Base-by-base conservation (phyloP, 306 rosid species). In the Cucurbita ficifolia region DNA sequence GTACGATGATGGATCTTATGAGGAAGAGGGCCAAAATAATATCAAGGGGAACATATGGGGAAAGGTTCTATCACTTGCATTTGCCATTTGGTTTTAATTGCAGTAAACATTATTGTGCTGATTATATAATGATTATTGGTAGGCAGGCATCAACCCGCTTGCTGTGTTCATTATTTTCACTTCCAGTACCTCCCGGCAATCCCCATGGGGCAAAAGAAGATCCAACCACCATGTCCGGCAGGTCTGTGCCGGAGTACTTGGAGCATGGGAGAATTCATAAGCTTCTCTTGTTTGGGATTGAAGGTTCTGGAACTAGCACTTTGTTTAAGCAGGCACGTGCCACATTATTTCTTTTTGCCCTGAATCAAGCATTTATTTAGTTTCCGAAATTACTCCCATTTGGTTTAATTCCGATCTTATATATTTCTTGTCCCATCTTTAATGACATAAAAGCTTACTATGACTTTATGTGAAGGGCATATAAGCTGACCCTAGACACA, bases 1-100 rank as follows among this genome's bases (percentile, higher is more conserved):
- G 79, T 91, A 91, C 78, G 97, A 91, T 16, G 97, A 91, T 82
- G 97, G 97, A 45, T 83, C 96, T 42, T 91, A 91, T 42, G 97
- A 91, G 86, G 97, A 91, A 83, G 97, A 91, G 88, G 97, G 97
- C 70, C 97, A 91, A 81, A 91, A 91, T 80, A 91, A 91, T 84
- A 91, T 91, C n/a, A 89, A 83, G 54, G 97, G 97, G 35, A 89
- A 91, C 79, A 89, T 91, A 82, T 91, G 97, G 97, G 97, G 91
- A 89, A 91, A 91, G 97, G 97, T 89, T 87, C 92, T 88, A 76
- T 91, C 96, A 82, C 82, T 77, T 80, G 58, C 75, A 54, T 77
- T 64, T 72, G 22, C 77, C 82, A 35, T 83, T 75, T 74, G 71
- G 73, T 72, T 76, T 63, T 71, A 10, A 78, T 62, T 76, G 83